Conservation (phyloP, 2,329 filamentous ascomycete species). For the Paecilomyces sp. region DNA sequence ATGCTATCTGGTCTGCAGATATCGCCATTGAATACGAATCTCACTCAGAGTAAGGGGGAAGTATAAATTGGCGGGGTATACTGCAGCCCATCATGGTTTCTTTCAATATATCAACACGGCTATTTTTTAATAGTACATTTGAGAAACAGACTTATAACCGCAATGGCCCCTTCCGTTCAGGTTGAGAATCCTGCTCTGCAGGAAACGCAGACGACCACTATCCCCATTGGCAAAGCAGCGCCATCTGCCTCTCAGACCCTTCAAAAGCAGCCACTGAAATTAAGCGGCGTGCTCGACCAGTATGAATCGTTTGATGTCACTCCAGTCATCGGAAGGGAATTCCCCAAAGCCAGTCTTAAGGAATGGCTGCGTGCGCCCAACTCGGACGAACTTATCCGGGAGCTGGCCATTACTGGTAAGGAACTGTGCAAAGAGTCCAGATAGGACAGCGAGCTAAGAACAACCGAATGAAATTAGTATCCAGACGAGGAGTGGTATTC, state of each 20-base stretch:
- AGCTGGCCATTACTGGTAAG: slow-evolving; percentile 28
- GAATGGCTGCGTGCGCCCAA: slow-evolving; percentile 42
- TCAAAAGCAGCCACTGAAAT: slow-evolving; percentile 25
- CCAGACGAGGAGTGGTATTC: background rate
- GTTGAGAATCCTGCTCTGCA: background rate
- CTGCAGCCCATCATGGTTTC: background rate
- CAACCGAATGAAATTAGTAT: background rate
- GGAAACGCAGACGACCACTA: background rate
- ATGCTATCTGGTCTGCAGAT: background rate
- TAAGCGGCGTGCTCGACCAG: slow-evolving; percentile 34
- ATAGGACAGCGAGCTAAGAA: background rate
- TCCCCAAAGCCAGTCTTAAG: slow-evolving; percentile 32
- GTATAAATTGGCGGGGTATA: background rate
- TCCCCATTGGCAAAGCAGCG: background rate
- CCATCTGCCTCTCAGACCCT: background rate
- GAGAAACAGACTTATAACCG: background rate
- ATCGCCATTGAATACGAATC: background rate
- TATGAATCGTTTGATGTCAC: slow-evolving; percentile 45
- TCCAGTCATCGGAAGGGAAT: slow-evolving; percentile 46
- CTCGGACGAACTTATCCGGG: slow-evolving; percentile 26
- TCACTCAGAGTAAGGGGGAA: background rate
- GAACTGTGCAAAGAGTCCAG: background rate
- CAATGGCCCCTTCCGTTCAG: background rate
- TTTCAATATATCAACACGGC: background rate
- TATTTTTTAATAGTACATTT: background rate